A percentile compares a stretch with the other conserved stretches of the same genome.
Evolutionary conservation across 495 filamentous ascomycete species (phyloP).

Genomic region (Trypethelium eluteriae): DNA sequence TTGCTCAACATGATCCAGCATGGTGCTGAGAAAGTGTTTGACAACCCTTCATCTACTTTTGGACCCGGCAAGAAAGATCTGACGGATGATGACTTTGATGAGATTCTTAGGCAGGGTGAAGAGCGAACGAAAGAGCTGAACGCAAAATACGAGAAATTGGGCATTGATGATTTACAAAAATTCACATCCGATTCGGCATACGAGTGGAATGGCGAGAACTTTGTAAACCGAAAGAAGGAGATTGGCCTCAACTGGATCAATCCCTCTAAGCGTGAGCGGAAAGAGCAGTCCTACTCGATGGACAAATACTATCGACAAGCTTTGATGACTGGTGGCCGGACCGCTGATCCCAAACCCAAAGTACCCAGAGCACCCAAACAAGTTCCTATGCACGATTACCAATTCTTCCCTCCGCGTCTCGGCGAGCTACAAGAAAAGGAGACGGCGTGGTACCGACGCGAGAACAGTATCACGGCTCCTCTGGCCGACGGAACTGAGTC

Average conservation of each 20-base stretch:
- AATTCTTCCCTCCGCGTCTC: constrained; percentile 82
- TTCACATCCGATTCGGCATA: constrained; percentile 90
- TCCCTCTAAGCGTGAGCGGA: constrained; percentile 94
- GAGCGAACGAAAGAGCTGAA: constrained; percentile 81
- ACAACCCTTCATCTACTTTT: constrained; percentile 54
- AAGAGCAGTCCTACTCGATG: constrained; percentile 95
- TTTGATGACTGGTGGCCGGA: constrained; percentile 73
- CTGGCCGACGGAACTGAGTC: constrained; percentile 79
- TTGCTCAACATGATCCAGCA: constrained; percentile 97
- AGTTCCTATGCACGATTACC: constrained; percentile 84
- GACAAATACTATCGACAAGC: constrained; percentile 98
- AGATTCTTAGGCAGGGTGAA: constrained; percentile 79
- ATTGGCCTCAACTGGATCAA: constrained; percentile 97
- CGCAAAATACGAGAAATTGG: constrained; percentile 92
- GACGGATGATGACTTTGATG: constrained; percentile 81
- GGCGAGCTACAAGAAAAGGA: constrained; percentile 90
- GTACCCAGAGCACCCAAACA: constrained; percentile 95
- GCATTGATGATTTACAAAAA: constrained; percentile 95
- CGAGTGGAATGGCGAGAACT: constrained; percentile 97
- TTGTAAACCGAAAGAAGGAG: constrained; percentile 89
- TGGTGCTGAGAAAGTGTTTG: constrained; percentile 89
- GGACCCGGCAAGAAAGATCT: constrained; percentile 52
- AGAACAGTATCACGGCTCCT: constrained; percentile 87
- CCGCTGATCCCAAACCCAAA: constrained; percentile 84
- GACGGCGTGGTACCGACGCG: constrained; percentile 90